phyloP scores from a whole-genome alignment of 768 basidiomycete species.

The Lanmaoa pseudosensibilis region DNA sequence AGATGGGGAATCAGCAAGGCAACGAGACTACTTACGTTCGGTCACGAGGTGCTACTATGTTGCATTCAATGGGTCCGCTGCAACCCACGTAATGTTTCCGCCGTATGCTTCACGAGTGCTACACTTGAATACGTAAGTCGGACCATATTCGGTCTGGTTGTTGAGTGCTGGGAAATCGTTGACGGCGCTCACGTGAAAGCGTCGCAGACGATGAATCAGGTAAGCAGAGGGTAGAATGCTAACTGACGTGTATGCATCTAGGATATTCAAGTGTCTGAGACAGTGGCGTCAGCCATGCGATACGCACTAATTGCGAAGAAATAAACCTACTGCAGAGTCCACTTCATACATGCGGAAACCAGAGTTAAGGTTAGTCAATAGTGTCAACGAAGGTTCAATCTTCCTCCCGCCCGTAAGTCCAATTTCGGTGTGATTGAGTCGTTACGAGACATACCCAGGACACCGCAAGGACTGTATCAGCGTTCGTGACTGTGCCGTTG shows the following conservation, averaged over 20 bases:
- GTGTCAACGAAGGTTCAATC: constrained; percentile 57
- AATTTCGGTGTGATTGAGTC: background rate
- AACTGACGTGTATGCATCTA: constrained; percentile 70
- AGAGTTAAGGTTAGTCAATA: constrained; percentile 65
- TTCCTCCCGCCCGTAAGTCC: background rate
- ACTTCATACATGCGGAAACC: constrained; percentile 42
- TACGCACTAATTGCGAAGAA: background rate
- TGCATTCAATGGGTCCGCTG: constrained; percentile 65
- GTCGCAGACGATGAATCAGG: too few relatives aligned
- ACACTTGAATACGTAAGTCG: constrained; percentile 59
- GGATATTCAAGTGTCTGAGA: constrained; percentile 66
- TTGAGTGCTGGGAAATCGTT: constrained; percentile 56
- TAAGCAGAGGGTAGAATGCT: background rate
- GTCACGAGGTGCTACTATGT: constrained; percentile 80
- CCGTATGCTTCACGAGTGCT: constrained; percentile 56
- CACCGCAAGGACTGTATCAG: constrained; percentile 50
- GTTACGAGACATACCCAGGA: constrained; percentile 38
- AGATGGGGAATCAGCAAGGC: background rate
- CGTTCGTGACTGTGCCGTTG: constrained; percentile 58
- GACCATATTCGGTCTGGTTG: constrained; percentile 52
- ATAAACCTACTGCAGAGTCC: constrained; percentile 30
- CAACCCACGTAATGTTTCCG: constrained; percentile 48
- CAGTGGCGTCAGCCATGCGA: background rate
- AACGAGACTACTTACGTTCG: constrained; percentile 43
- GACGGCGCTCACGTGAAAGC: constrained; percentile 55